phyloP scores from a whole-genome alignment of 345 rosid genomes.

The Clarkia xantiana region DNA sequence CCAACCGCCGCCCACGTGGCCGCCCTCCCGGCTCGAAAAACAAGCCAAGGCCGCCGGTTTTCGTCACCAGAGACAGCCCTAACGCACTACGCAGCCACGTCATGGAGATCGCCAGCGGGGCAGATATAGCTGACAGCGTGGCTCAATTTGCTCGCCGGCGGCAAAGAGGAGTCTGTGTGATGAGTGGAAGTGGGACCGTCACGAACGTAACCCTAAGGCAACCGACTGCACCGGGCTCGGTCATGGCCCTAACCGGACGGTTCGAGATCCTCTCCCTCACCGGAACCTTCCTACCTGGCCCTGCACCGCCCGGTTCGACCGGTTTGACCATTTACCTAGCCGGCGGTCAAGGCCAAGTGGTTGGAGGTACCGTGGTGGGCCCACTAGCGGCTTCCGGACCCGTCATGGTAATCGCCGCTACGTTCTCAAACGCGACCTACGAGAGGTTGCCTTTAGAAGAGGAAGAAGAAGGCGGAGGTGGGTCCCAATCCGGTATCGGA shows the following conservation, averaged over 20 bases:
- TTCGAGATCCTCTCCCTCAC: slow-evolving; percentile 45
- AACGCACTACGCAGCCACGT: slow-evolving; percentile 49
- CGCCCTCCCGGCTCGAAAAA: slow-evolving; percentile 48
- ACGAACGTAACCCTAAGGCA: slow-evolving; percentile 43
- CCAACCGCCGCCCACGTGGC: slow-evolving; percentile 33
- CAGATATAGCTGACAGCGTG: slow-evolving; percentile 40
- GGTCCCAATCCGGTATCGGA: slow-evolving; percentile 16
- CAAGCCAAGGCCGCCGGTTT: slow-evolving; percentile 45
- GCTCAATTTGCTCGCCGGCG: slow-evolving; percentile 42
- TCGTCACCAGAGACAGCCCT: slow-evolving; percentile 48
- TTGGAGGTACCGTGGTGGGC: slow-evolving; percentile 46
- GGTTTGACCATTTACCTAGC: slow-evolving; percentile 42
- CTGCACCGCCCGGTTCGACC: slow-evolving; percentile 42
- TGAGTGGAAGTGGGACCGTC: slow-evolving; percentile 43
- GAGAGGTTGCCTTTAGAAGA: slow-evolving; percentile 46
- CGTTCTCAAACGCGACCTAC: slow-evolving; percentile 47
- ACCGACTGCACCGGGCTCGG: slow-evolving; percentile 34
- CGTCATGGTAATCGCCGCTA: slow-evolving; percentile 44
- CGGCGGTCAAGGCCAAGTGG: slow-evolving; percentile 52
- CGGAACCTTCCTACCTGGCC: slow-evolving; percentile 47
- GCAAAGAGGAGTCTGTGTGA: slow-evolving; percentile 44
- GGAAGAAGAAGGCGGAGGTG: slow-evolving; percentile 19
- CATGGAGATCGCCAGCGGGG: slow-evolving; percentile 37
- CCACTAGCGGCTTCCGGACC: slow-evolving; percentile 44
- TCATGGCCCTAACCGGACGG: slow-evolving; percentile 43